Evolutionary conservation across 2,329 filamentous ascomycete genomes (phyloP).

Genomic region (Chaetomium sp.): DNA sequence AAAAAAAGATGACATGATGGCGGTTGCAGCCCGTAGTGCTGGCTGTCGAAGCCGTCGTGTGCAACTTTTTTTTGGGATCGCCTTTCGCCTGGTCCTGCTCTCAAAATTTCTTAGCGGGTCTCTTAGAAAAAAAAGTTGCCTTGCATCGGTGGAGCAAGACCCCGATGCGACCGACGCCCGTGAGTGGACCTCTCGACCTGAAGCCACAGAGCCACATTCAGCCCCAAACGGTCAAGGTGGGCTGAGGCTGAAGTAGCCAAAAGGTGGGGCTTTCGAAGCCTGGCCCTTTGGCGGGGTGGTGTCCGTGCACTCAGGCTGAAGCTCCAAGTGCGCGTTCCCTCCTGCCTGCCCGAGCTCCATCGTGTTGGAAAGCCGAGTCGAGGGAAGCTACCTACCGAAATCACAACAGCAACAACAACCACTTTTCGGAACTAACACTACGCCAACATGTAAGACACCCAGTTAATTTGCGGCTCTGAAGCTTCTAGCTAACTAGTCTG

Average conservation of each 20-base stretch:
- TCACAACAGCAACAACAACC: constrained; percentile 10
- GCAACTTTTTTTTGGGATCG: background rate
- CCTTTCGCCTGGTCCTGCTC: constrained; percentile 11
- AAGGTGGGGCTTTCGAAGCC: background rate
- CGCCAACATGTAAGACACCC: constrained; percentile 27
- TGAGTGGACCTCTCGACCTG: background rate
- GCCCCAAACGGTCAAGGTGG: constrained; percentile 12
- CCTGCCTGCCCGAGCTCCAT: constrained; percentile 17
- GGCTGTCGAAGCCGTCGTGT: constrained; percentile 23
- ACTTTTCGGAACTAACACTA: constrained; percentile 12
- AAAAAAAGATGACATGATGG: constrained; percentile 89
- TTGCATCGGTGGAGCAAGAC: constrained; percentile 21
- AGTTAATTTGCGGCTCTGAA: no score
- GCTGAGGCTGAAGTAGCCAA: background rate
- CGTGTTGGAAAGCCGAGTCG: background rate
- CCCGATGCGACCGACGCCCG: constrained; percentile 5
- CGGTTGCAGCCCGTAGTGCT: constrained; percentile 20
- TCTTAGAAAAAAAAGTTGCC: constrained; percentile 22
- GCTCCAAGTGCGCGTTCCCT: constrained; percentile 21
- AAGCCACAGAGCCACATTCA: constrained; percentile 14
- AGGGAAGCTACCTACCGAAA: constrained; percentile 1
- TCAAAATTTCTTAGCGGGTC: constrained; percentile 32
- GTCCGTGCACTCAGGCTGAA: constrained; percentile 16
- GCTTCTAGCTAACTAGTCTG: constrained; percentile 10
- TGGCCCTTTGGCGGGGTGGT: constrained; percentile 4